A percentile compares a stretch with the other conserved stretches of the same genome.
Conservation (phyloP, 331 rosid species). For the Stylosanthes scabra region DNA sequence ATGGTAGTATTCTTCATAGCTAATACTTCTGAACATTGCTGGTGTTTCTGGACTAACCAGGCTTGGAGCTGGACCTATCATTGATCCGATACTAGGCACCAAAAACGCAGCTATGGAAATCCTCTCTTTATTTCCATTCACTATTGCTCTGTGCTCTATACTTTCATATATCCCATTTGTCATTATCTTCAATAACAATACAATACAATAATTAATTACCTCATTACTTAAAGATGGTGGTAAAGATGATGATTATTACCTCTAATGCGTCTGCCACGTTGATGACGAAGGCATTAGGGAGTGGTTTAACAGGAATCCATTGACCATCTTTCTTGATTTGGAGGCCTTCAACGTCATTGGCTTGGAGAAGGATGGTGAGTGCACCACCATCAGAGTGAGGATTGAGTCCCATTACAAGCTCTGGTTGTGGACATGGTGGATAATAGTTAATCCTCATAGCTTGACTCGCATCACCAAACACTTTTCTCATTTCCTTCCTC, state of each 20-base stretch:
- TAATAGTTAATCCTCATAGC: conserved; percentile 57
- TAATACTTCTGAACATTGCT: too few species aligned
- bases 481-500: conserved; percentile 32
- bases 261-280: conserved; percentile 51
- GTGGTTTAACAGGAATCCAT: conserved; percentile 51
- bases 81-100: too few species aligned
- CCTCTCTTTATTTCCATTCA: too few species aligned
- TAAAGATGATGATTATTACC: conserved; percentile 29
- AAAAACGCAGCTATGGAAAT: too few species aligned
- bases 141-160: too few species aligned
- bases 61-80: too few species aligned
- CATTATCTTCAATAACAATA: too few species aligned
- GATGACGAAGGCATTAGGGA: conserved; percentile 44
- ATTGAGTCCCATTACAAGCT: conserved; percentile 46
- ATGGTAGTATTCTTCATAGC: too few species aligned
- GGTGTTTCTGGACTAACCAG: too few species aligned
- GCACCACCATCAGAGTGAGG: conserved; percentile 50
- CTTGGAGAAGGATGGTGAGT: conserved; percentile 54
- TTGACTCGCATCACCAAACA: conserved; percentile 42
- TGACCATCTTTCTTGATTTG: conserved; percentile 47
- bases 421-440: conserved; percentile 64
- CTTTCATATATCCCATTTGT: too few species aligned
- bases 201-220: too few species aligned
- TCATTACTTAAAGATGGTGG: too few species aligned
- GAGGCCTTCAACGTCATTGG: conserved; percentile 49